Percentiles rank a stretch among this genome's conserved stretches.
phyloP scores from a whole-genome alignment of 1,284 basidiomycete genomes.

The Ustilago curta region DNA sequence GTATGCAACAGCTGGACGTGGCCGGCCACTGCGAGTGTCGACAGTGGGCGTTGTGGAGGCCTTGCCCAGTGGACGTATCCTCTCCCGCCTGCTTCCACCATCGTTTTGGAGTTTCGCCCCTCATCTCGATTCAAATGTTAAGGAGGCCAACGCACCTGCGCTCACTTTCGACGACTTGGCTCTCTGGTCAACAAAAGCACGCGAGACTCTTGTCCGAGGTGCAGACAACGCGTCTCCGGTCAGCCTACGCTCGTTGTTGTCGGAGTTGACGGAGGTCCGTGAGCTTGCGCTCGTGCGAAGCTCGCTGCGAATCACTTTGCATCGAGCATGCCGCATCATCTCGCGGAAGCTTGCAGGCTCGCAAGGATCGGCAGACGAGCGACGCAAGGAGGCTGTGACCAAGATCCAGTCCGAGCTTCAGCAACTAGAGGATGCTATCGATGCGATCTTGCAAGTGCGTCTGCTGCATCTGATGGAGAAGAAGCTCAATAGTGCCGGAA shows the following conservation, averaged over 20 bases:
- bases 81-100: conserved; percentile 36
- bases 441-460: conserved; percentile 28
- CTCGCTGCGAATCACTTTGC: conserved; percentile 21
- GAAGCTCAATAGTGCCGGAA: conserved; percentile 24
- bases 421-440: conserved; percentile 23
- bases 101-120: conserved; percentile 33
- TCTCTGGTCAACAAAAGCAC: conserved; percentile 32
- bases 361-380: conserved; percentile 2
- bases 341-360: conserved; percentile 16
- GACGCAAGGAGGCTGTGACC: conserved; percentile 4
- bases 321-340: conserved; percentile 27
- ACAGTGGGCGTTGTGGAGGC: conserved; percentile 31
- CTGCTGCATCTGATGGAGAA: conserved; percentile 25
- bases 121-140: conserved; percentile 18
- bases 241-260: conserved; percentile 23
- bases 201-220: conserved; percentile 22
- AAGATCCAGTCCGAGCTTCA: conserved; percentile 23
- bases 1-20: not conserved
- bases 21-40: conserved; percentile 23
- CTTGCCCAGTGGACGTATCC: conserved; percentile 38
- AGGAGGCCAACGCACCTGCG: not conserved
- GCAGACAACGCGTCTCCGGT: conserved; percentile 10
- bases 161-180: conserved; percentile 17
- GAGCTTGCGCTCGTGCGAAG: conserved; percentile 26
- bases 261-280: conserved; percentile 23